Conservation (phyloP, 768 basidiomycete genomes). For the Suillus plorans region DNA sequence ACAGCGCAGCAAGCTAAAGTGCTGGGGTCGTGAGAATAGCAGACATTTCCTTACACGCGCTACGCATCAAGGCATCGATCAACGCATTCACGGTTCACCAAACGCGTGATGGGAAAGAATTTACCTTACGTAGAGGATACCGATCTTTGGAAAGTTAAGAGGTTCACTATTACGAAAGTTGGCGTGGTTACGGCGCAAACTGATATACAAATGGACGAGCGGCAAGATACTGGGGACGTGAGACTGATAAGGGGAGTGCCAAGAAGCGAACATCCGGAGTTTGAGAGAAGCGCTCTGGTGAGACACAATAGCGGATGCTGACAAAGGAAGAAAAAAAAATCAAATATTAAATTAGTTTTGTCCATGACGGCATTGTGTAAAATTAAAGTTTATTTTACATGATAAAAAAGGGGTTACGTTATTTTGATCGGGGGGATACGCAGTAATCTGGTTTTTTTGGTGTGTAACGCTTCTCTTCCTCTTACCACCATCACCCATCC, state of each 20-base stretch:
- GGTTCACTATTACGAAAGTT: too few species aligned
- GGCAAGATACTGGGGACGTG: not conserved
- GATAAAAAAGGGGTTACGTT: slow-evolving; percentile 2
- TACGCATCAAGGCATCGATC: too few species aligned
- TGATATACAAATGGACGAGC: not conserved
- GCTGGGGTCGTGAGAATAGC: not conserved
- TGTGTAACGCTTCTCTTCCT: not conserved
- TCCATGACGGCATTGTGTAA: slow-evolving; percentile 1
- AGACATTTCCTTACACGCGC: not conserved
- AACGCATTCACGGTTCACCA: not conserved
- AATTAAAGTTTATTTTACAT: not conserved
- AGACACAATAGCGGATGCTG: not conserved
- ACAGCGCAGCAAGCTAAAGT: not conserved
- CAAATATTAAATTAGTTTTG: not conserved
- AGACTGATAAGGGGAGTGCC: not conserved
- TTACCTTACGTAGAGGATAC: not conserved
- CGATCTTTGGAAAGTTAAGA: too few species aligned
- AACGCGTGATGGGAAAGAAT: too few species aligned
- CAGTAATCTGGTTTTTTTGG: slow-evolving; percentile 2
- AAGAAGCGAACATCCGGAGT: not conserved
- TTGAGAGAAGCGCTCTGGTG: not conserved
- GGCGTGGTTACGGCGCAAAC: too few species aligned
- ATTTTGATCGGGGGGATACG: slow-evolving; percentile 4
- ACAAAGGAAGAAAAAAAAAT: not conserved
- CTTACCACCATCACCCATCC: not conserved